A percentile compares a stretch with the other conserved stretches of the same genome.
phyloP scores from a whole-genome alignment of 345 rosid genomes.

The Bretschneidera sinensis region DNA sequence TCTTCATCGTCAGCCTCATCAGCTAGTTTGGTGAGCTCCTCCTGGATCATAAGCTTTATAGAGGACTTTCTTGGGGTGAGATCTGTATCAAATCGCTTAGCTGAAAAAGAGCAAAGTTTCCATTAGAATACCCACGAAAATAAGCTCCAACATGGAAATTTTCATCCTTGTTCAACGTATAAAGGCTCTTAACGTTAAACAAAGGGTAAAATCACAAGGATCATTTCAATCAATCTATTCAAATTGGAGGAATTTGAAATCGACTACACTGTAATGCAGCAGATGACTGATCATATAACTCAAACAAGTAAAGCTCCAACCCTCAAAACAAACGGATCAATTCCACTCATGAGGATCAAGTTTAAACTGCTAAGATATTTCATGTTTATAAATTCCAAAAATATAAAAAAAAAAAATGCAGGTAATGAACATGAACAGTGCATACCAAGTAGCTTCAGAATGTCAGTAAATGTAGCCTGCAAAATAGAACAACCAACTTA shows the following conservation, averaged over 20 bases:
- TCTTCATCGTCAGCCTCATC: constrained; percentile 68
- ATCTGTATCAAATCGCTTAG: constrained; percentile 33
- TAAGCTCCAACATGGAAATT: not conserved
- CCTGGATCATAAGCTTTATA: constrained; percentile 79
- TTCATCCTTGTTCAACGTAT: too few species aligned
- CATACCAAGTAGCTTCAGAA: constrained; percentile 79
- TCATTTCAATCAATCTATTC: too few species aligned
- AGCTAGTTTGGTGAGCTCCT: constrained; percentile 85
- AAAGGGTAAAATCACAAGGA: not conserved
- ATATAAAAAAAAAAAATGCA: constrained; percentile 10
- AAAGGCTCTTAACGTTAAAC: too few species aligned
- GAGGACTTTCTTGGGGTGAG: constrained; percentile 60
- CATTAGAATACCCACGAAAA: not conserved
- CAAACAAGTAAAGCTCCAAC: too few species aligned
- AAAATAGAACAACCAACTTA: constrained; percentile 25
- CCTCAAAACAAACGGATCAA: too few species aligned
- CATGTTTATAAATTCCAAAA: not conserved
- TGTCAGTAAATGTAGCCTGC: constrained; percentile 97
- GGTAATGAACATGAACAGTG: constrained; percentile 7
- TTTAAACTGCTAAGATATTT: too few species aligned
- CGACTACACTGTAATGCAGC: not conserved
- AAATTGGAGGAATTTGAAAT: too few species aligned
- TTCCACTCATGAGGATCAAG: too few species aligned
- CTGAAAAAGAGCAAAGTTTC: constrained; percentile 33
- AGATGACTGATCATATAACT: too few species aligned